Evolutionary conservation across 2,329 filamentous ascomycete species (phyloP), one percentile per base, ranked within the genome.

Genomic region (Colletotrichum simmondsii): DNA sequence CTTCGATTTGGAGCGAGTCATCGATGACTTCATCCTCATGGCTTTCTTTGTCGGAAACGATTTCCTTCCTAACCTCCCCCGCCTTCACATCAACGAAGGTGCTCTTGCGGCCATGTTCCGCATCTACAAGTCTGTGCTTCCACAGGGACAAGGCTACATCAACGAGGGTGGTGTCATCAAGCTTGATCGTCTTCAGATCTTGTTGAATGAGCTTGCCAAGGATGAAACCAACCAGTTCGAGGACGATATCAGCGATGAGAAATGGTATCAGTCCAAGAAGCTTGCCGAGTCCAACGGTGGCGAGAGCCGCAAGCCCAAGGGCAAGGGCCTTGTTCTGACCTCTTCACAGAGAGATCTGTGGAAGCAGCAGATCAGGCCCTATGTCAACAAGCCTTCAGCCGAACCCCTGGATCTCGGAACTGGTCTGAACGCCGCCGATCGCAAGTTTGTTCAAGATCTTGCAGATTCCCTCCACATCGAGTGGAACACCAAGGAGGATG

Each of bases 11-110:
- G 97, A 99, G 86, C 91, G 93, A 75, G 92, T 99, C 79, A 98
- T 99, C 85, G 97, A 99, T 81, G 97, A 99, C 87, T 99, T 99
- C 83, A 98, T 99, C 81, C 90, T 99, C 74, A 98, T 99, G 95
- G 96, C 95, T 60, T 99, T 99, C 86, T 99, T 99, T 83, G 95
- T 99, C 78, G 97, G 97, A 81, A 99, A 99, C 83, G 97, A 99
- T 89, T 99, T 99, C 85, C 89, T 99, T 82, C 97, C 97, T 3
- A 98, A 99, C 83, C 88, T 99, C 71, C 97, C 97, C 5, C 94
- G 97, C 79, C 85, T 99, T 76, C 97, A 99, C 83, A 99, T 99
- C 84, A 99, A 99, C 83, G 97, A 99, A 83, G 97, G 97, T 76
- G 97, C 97, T 26, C 86, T 99, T 82, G 94, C 96, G 28, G 92